Conservation (phyloP, 306 rosid genomes). For the Pachyrhizus erosus region DNA sequence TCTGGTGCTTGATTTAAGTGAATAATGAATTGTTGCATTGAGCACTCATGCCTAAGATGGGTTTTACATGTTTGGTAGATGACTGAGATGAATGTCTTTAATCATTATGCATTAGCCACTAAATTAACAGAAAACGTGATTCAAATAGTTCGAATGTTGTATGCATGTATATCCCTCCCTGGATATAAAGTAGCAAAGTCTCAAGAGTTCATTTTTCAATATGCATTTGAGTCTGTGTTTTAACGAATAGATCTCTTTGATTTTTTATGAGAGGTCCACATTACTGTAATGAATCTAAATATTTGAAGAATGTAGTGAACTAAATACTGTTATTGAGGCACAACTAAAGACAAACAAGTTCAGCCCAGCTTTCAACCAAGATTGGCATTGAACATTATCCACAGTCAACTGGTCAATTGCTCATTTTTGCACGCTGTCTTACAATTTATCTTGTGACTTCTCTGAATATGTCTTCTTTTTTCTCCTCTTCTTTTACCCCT, state of each 20-base stretch:
- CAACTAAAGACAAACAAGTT: too few species aligned
- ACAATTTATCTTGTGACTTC: conserved; percentile 18
- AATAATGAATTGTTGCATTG: conserved; percentile 12
- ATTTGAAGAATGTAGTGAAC: too few species aligned
- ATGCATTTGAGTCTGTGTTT: neutral
- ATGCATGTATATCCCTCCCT: neutral
- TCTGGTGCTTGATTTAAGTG: conserved; percentile 7
- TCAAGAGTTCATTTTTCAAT: neutral
- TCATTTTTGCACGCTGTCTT: neutral
- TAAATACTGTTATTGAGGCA: too few species aligned
- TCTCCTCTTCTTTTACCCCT: neutral
- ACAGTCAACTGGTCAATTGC: neutral
- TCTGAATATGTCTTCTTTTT: conserved; percentile 6
- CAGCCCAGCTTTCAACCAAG: neutral
- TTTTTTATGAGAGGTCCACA: too few species aligned
- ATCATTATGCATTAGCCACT: neutral
- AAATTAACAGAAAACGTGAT: neutral
- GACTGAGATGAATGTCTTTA: neutral
- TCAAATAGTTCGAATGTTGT: neutral
- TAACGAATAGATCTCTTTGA: too few species aligned
- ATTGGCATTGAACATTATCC: too few species aligned
- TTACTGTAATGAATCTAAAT: too few species aligned
- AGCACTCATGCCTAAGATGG: neutral
- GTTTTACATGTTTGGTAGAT: neutral
- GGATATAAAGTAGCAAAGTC: neutral